Percentiles rank a stretch among this genome's conserved stretches.
Conservation (phyloP, 768 basidiomycete species). For the Termitomyces sp. region DNA sequence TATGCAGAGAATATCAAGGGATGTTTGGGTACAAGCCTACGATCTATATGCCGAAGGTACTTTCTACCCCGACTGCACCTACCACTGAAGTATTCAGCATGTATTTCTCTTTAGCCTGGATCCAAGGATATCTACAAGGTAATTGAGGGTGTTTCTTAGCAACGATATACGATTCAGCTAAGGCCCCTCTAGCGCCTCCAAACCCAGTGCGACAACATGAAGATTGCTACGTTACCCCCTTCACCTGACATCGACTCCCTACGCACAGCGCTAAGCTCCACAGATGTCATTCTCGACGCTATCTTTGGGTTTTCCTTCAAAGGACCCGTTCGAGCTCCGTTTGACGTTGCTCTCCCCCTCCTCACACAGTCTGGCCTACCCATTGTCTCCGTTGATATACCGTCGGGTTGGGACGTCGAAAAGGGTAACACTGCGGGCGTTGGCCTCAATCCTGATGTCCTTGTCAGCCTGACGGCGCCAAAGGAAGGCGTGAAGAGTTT, state of each 20-base stretch:
- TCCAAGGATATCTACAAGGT: conserved; percentile 93
- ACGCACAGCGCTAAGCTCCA: conserved; percentile 45
- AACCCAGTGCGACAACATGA: conserved; percentile 86
- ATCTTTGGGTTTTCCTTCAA: conserved; percentile 99
- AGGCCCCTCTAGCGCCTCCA: conserved; percentile 57
- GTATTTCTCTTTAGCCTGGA: conserved; percentile 54
- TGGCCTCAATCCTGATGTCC: conserved; percentile 70
- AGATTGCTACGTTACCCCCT: conserved; percentile 66
- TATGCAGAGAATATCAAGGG: conserved; percentile 36
- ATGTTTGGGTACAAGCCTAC: conserved; percentile 91
- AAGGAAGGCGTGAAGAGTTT: conserved; percentile 82
- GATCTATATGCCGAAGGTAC: conserved; percentile 92
- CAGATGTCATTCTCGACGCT: conserved; percentile 89
- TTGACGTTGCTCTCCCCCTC: conserved; percentile 69
- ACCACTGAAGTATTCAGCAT: background rate
- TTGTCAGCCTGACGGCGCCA: conserved; percentile 92
- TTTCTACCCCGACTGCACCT: background rate
- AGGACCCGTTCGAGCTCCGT: conserved; percentile 85
- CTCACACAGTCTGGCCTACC: conserved; percentile 65
- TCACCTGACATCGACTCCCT: conserved; percentile 45
- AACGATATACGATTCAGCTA: background rate
- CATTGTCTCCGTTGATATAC: conserved; percentile 93
- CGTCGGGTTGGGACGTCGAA: conserved; percentile 96
- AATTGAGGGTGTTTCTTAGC: background rate
- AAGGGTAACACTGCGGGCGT: conserved; percentile 54